Conservation (phyloP, 176 grass and related monocot species). For the Bolboschoenus planiculmis region DNA sequence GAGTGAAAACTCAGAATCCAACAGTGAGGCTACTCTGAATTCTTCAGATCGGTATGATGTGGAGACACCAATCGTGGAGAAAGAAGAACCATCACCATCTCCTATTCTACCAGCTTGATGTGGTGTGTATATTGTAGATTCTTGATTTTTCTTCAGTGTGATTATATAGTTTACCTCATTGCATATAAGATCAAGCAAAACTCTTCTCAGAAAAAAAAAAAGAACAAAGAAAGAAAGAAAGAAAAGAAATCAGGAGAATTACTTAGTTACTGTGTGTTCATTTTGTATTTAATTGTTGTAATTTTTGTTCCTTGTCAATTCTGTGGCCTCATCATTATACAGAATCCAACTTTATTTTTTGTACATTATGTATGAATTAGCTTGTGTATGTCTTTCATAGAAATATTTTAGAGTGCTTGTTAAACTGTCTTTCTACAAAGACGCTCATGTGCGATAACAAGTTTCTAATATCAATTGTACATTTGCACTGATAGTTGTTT, state of each 20-base stretch:
- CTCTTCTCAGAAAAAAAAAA: neutral
- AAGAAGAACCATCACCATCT: neutral
- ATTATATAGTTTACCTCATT: neutral
- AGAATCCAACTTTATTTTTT: slow-evolving; percentile 3
- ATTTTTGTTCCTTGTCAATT: slow-evolving; percentile 12
- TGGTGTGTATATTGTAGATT: neutral
- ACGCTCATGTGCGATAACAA: neutral
- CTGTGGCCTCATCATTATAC: neutral
- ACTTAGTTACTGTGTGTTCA: neutral
- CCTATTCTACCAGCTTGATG: slow-evolving; percentile 11
- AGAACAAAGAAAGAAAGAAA: neutral
- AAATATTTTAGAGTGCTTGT: neutral
- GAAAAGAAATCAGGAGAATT: neutral
- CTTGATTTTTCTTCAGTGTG: slow-evolving; percentile 3
- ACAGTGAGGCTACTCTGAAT: neutral
- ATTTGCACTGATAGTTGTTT: neutral
- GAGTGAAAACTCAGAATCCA: neutral
- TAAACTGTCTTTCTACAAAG: neutral
- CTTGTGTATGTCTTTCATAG: neutral
- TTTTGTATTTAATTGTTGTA: slow-evolving; percentile 7
- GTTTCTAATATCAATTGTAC: neutral
- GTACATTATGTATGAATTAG: neutral
- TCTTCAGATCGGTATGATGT: neutral
- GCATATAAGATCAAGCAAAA: neutral
- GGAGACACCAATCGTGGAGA: neutral